Evolutionary conservation across 148 eudicot genomes (phyloP), one percentile per base, ranked within the genome.

Genomic region (Spergularia bocconei): DNA sequence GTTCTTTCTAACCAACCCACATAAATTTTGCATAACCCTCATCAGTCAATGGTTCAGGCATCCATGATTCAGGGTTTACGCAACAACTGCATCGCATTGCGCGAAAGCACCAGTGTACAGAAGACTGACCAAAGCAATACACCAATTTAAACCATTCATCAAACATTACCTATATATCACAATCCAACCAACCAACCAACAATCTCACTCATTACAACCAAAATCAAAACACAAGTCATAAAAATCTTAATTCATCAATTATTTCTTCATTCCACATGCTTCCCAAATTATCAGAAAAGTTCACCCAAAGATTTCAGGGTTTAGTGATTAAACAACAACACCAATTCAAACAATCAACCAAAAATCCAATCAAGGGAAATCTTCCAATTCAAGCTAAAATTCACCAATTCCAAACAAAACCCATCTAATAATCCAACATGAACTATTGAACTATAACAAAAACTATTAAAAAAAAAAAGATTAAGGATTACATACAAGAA

Each of bases 401-500:
- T 57, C 62, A 58, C n/a, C 58, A 51, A 52, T 23, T 6, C 61
- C 7, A 70, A 7, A 6, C n/a, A 6, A n/a, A 14, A 39, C 38
- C 53, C 17, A 57, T 33, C 52, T 7, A 62, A 48, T 20, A 7
- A 54, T 5, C 61, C 33, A 9, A 67, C 23, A 14, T 48, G 12
- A 79, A 38, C 59, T 44, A 68, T 11, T 1, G 41, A 29, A 36
- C 2, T 23, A 2, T 21, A 4, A 15, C 10, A 25, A 53, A 11
- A 7, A 52, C 0, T 36, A 33, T 8, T n/a, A 64, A 54, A 63
- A 20, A 5, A 67, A 72, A 38, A 38, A 4, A 75, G 53, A 62
- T n/a, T 4, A 8, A 29, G 44, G 25, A 2, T 13, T 54, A 41
- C 88, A 83, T 84, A 94, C 98, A 79, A 95, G 87, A 72, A 87